phyloP scores from a whole-genome alignment of 495 filamentous ascomycete genomes.

The Clavariopsis aquatica region DNA sequence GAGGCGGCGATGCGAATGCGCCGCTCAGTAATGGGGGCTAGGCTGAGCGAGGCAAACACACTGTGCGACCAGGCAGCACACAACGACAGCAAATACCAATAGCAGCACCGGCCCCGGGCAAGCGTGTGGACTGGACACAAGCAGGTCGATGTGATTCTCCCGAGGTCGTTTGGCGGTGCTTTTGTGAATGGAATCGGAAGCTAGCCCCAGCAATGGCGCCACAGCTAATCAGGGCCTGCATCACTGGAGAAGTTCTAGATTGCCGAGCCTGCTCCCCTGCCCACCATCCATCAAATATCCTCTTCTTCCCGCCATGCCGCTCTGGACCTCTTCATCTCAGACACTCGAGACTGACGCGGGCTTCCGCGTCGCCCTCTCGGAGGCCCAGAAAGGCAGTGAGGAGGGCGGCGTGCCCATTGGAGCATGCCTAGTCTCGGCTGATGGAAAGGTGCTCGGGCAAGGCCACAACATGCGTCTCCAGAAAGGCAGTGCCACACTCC shows the following conservation, averaged over 20 bases:
- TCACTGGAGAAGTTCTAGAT: neutral
- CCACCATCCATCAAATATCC: neutral
- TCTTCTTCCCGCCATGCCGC: neutral
- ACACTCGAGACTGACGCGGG: constrained; percentile 57
- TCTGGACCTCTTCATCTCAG: constrained; percentile 16
- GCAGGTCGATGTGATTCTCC: neutral
- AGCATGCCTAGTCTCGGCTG: constrained; percentile 67
- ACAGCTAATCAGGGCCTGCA: neutral
- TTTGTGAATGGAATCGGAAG: neutral
- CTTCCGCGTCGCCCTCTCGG: constrained; percentile 69
- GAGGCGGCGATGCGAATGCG: neutral
- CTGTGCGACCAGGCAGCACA: too few relatives aligned
- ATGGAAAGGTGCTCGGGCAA: constrained; percentile 73
- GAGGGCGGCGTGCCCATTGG: constrained; percentile 86
- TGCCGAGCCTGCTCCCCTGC: constrained; percentile 6
- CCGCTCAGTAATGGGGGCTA: too few relatives aligned
- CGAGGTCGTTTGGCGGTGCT: neutral
- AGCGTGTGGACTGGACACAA: neutral
- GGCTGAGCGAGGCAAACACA: too few relatives aligned
- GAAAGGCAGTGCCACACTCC: constrained; percentile 70
- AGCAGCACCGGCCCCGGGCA: neutral
- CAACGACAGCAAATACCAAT: too few relatives aligned
- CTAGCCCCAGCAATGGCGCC: neutral
- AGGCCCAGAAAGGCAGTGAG: constrained; percentile 65
- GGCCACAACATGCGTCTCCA: constrained; percentile 84